phyloP scores from a whole-genome alignment of 148 eudicot genomes.

The Camellia japonica region DNA sequence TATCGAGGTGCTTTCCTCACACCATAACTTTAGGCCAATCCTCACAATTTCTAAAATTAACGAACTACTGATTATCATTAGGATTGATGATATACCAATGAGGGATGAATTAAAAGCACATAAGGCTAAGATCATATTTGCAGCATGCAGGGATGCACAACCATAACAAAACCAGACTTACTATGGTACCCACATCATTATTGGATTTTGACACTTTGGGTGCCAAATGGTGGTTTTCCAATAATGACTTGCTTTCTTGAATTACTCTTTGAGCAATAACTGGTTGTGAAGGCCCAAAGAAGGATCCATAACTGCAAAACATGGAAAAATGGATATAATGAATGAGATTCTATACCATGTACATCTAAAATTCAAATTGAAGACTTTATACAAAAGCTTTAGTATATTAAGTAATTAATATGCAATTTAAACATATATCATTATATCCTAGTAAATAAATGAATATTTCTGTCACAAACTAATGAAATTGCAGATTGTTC shows the following conservation, averaged over 20 bases:
- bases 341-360: not conserved
- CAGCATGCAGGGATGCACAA: not conserved
- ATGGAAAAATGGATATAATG: not conserved
- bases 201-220: conserved; percentile 42
- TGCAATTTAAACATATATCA: not conserved
- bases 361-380: not conserved
- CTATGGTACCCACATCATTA: conserved; percentile 43
- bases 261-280: conserved; percentile 89
- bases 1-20: not conserved
- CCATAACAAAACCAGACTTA: not conserved
- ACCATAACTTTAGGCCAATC: not conserved
- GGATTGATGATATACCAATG: no score
- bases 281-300: conserved; percentile 91
- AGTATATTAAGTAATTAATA: not conserved
- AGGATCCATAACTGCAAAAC: conserved; percentile 77
- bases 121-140: not conserved
- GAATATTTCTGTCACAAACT: not conserved
- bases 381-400: not conserved
- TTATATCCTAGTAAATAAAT: not conserved
- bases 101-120: not conserved
- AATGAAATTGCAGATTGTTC: conserved; percentile 5
- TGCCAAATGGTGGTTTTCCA: conserved; percentile 75
- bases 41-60: not conserved
- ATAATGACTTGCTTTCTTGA: conserved; percentile 81
- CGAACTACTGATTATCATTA: not conserved